Percentiles rank a stretch among this genome's conserved stretches.
Evolutionary conservation across 73 alveolate genomes (phyloP).

Genomic region (Paramecium caudatum): DNA sequence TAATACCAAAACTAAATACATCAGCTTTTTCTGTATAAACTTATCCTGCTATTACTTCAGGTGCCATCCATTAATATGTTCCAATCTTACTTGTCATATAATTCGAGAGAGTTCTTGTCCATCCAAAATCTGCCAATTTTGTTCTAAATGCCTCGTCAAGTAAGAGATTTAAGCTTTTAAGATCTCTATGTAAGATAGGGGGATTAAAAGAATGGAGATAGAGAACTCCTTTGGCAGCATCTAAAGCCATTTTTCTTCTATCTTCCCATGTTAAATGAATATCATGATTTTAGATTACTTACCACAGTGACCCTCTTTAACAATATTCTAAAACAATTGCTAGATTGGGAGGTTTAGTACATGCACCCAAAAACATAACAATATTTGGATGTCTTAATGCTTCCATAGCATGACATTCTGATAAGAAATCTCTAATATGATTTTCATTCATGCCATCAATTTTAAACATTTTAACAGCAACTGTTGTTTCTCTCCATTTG

Average conservation of each 20-base stretch:
- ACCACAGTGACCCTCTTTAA: conserved; percentile 96
- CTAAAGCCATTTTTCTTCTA: conserved; percentile 95
- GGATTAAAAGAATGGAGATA: conserved; percentile 96
- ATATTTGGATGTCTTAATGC: conserved; percentile 98
- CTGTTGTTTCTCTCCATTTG: conserved; percentile 97
- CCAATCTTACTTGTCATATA: conserved; percentile 98
- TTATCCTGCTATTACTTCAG: conserved; percentile 97
- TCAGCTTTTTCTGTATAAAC: conserved; percentile 98
- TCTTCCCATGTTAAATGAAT: conserved; percentile 92
- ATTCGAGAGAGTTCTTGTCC: conserved; percentile 94
- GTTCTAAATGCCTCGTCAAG: conserved; percentile 96
- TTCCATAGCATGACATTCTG: conserved; percentile 98
- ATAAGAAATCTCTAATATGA: conserved; percentile 93
- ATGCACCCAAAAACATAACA: conserved; percentile 96
- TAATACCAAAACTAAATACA: conserved; percentile 98
- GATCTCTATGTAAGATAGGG: conserved; percentile 98
- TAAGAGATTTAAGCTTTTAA: conserved; percentile 96
- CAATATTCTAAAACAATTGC: conserved; percentile 96
- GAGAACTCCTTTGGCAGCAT: conserved; percentile 97
- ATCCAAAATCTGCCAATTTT: conserved; percentile 99
- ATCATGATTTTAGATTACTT: conserved; percentile 90
- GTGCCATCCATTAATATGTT: conserved; percentile 99
- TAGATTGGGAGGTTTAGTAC: conserved; percentile 96
- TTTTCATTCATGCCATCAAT: conserved; percentile 94
- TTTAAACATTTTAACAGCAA: conserved; percentile 97